phyloP scores from a whole-genome alignment of 495 filamentous ascomycete species.

The Aspergillus biplanus region DNA sequence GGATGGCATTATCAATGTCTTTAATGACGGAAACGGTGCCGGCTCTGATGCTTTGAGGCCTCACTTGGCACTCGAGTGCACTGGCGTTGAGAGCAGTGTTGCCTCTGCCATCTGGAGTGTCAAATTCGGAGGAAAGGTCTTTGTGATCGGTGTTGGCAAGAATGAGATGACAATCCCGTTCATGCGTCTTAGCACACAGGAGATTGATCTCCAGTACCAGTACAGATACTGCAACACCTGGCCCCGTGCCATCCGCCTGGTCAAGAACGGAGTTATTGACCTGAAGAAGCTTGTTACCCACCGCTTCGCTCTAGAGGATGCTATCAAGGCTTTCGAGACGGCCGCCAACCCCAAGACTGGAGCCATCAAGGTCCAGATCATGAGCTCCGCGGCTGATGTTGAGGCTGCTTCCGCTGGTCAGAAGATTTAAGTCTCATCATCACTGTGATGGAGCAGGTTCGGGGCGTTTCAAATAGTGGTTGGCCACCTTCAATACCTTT shows the following conservation, averaged over 20 bases:
- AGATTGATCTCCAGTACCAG: conserved; percentile 94
- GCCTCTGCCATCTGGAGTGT: conserved; percentile 82
- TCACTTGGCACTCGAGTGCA: conserved; percentile 82
- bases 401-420: conserved; percentile 45
- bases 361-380: conserved; percentile 93
- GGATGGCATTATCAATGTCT: conserved; percentile 59
- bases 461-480: conserved; percentile 18
- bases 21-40: conserved; percentile 47
- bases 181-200: conserved; percentile 85
- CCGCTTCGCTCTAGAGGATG: conserved; percentile 82
- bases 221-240: conserved; percentile 96
- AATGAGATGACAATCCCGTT: conserved; percentile 93
- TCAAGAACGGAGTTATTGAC: conserved; percentile 80
- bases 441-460: conserved; percentile 4
- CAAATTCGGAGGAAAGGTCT: conserved; percentile 92
- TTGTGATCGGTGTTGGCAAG: conserved; percentile 90
- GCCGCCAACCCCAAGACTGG: conserved; percentile 86
- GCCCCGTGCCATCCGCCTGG: conserved; percentile 87
- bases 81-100: conserved; percentile 88
- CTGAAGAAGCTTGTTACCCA: conserved; percentile 84
- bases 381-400: conserved; percentile 53
- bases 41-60: conserved; percentile 74
- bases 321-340: conserved; percentile 84
- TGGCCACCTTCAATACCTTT: conserved; percentile 23
- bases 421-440: conserved; percentile 28